Percentiles rank a stretch among this genome's conserved stretches.
Conservation (phyloP, 1,139 yeast genomes). For the Yarrowia galli region DNA sequence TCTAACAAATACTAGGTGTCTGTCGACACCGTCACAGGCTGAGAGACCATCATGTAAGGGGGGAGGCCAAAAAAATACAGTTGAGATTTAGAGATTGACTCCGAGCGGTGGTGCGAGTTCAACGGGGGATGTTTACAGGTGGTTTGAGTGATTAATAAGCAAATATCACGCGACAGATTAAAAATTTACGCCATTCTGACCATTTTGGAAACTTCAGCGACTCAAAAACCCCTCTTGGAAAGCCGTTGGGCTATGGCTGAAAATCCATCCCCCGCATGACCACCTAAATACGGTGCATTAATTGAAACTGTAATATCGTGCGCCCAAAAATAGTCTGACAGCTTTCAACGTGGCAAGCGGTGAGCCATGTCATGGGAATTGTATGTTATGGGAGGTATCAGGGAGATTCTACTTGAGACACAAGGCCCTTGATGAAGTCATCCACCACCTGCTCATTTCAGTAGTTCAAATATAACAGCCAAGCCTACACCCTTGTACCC, state of each 20-base stretch:
- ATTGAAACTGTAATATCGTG: slow-evolving; percentile 15
- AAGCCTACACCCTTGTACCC: not conserved
- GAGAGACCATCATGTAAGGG: slow-evolving; percentile 13
- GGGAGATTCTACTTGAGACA: not conserved
- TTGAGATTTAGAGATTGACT: slow-evolving; percentile 1
- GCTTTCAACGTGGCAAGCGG: not conserved
- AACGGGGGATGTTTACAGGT: not conserved
- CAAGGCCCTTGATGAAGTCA: not conserved
- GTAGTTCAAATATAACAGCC: not conserved
- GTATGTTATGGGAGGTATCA: not conserved
- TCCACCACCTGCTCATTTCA: too few species aligned
- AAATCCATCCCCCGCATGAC: slow-evolving; percentile 4
- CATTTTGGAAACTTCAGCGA: not conserved
- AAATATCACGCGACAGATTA: not conserved
- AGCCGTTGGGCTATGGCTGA: not conserved
- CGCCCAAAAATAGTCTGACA: slow-evolving; percentile 14
- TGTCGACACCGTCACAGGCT: too few species aligned
- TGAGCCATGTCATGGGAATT: not conserved
- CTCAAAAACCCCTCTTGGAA: not conserved
- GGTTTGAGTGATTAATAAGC: not conserved
- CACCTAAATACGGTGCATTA: slow-evolving; percentile 18
- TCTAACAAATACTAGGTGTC: too few species aligned
- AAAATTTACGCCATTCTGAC: not conserved
- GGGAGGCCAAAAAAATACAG: slow-evolving; percentile 2
- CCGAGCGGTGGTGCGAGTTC: not conserved